Conservation (phyloP, 2,329 filamentous ascomycete species). For the Aspergillus vadensis region DNA sequence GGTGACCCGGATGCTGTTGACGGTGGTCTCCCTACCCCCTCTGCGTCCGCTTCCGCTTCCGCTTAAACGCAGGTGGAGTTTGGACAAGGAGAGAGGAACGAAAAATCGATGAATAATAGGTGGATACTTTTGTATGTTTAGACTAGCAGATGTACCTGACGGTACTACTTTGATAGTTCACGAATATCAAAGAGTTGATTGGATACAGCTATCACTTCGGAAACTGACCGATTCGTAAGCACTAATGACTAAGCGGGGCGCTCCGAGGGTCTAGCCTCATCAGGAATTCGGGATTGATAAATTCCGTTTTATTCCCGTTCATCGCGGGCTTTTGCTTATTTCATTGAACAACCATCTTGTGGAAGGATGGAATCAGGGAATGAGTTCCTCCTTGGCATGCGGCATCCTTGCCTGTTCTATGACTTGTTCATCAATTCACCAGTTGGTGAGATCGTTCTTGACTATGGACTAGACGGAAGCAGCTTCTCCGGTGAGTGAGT, state of each 20-base stretch:
- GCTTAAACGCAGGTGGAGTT: background rate
- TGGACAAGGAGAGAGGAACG: too few species aligned
- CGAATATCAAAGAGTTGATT: background rate
- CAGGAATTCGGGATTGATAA: background rate
- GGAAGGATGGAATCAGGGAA: too few species aligned
- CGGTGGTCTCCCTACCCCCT: background rate
- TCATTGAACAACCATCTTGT: too few species aligned
- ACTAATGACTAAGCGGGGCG: background rate
- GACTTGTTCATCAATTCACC: too few species aligned
- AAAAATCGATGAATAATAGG: background rate
- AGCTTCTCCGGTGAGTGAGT: too few species aligned
- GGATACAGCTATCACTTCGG: background rate
- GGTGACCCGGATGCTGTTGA: slow-evolving; percentile 1
- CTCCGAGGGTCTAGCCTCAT: background rate
- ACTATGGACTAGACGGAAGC: too few species aligned
- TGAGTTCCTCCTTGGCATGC: too few species aligned
- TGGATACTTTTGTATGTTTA: background rate
- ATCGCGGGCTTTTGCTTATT: too few species aligned
- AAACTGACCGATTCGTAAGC: background rate
- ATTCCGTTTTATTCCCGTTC: too few species aligned
- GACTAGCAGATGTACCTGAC: too few species aligned
- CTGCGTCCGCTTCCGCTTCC: background rate
- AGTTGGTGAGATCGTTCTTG: too few species aligned
- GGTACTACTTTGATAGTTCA: background rate
- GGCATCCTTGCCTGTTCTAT: too few species aligned